Percentiles rank a stretch among this genome's conserved stretches.
Conservation (phyloP, 148 eudicot species). For the Dianthus caryophyllus region DNA sequence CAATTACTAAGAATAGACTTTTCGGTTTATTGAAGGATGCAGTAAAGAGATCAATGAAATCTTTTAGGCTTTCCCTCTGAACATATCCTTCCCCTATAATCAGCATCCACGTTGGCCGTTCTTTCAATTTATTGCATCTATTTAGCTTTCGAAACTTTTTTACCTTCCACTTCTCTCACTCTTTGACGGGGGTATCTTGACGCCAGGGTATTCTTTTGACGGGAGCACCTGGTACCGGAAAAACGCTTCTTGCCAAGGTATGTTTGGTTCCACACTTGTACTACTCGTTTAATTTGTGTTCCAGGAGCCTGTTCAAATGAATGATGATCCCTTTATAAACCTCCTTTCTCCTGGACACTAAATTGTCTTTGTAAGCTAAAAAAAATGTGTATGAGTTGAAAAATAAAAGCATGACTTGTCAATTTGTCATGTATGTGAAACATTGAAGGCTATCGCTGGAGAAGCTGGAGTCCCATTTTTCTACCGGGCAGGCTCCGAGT, state of each 20-base stretch:
- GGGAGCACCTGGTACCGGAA: slow-evolving; percentile 98
- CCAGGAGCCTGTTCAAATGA: not conserved
- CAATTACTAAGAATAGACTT: too few species aligned
- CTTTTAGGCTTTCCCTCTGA: not conserved
- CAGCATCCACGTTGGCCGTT: not conserved
- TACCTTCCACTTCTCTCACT: not conserved
- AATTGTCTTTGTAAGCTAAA: not conserved
- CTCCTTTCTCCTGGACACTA: not conserved
- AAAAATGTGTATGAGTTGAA: not conserved
- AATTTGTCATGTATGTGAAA: slow-evolving; percentile 14
- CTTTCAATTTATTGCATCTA: not conserved
- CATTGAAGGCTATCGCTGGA: slow-evolving; percentile 90
- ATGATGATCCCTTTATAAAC: not conserved
- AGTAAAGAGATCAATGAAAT: not conserved
- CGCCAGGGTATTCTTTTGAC: slow-evolving; percentile 96
- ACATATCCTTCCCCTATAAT: not conserved
- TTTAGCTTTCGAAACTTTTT: slow-evolving; percentile 5
- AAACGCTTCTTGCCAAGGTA: slow-evolving; percentile 97
- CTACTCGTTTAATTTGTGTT: not conserved
- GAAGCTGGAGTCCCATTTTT: slow-evolving; percentile 99
- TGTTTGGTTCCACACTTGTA: slow-evolving; percentile 7
- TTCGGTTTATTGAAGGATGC: not conserved
- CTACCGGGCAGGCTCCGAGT: slow-evolving; percentile 98
- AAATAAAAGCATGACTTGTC: not conserved
- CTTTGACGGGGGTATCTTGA: slow-evolving; percentile 10